Percentiles rank a stretch among this genome's conserved stretches.
phyloP scores from a whole-genome alignment of 2,329 filamentous ascomycete species.

The Pezicula rhizophila region DNA sequence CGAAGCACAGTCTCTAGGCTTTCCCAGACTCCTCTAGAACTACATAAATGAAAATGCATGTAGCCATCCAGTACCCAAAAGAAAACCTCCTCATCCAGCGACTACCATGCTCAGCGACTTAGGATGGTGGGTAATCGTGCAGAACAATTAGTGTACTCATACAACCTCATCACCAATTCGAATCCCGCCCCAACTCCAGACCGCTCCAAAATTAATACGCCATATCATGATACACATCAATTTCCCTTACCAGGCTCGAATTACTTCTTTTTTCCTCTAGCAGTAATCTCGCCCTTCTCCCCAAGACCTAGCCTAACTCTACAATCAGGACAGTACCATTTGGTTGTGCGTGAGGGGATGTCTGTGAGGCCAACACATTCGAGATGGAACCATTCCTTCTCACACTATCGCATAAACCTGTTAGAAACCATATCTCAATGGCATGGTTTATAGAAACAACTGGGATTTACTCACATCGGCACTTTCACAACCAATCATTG shows the following conservation, averaged over 20 bases:
- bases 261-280: conserved; percentile 28
- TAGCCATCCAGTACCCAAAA: no score
- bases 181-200: no score
- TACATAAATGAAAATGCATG: no score
- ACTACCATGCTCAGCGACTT: no score
- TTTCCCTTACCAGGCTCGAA: neutral
- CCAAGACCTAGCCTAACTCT: conserved; percentile 56
- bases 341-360: conserved; percentile 65
- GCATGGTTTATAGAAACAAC: conserved; percentile 1
- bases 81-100: no score
- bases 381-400: conserved; percentile 81
- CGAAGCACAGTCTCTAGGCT: no score
- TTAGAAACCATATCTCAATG: conserved; percentile 11
- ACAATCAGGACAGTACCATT: conserved; percentile 83
- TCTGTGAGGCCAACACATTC: conserved; percentile 65
- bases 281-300: conserved; percentile 54
- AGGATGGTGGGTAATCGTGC: no score
- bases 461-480: conserved; percentile 52
- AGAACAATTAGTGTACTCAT: no score
- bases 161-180: no score
- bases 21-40: no score
- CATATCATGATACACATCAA: neutral
- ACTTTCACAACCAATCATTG: conserved; percentile 81
- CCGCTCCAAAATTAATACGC: no score
- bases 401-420: conserved; percentile 46